Base-by-base conservation (phyloP, 1,139 yeast genomes). In the Saccharomyces hybrid region DNA sequence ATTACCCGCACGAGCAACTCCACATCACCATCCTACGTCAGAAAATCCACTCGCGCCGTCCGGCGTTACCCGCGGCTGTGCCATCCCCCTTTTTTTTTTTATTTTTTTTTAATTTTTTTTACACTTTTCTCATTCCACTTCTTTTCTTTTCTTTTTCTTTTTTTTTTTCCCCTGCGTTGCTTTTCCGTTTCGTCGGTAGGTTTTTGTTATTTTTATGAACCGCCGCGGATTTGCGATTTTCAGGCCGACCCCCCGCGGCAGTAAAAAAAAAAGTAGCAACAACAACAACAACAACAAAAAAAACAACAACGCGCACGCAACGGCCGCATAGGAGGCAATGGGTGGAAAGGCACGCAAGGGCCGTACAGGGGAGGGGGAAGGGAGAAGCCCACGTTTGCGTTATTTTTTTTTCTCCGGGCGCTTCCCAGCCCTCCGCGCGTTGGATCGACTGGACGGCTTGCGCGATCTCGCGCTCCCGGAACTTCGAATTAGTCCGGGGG, bases 361-460 rank as follows among this genome's bases (percentile, higher is more conserved):
- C 44, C 44, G 44, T 24, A 38, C 44, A 38, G 44, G 44, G 44
- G 44, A 38, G 11, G 26, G 24, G 4, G 44, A 16, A 38, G 11
- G 44, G 24, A 26, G 4, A 19, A 16, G 44, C 44, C 44, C 44
- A 38, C 44, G n/a, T 38, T 38, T 38, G 44, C 44, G 44, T 38
- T 38, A 38, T 38, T 38, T 38, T 38, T 38, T 38, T 38, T 38
- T 12, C 44, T 19, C 44, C 44, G 44, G 12, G n/a, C 6, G 24
- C 44, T 38, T 38, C 12, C 12, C 11, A 38, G 44, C 44, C 44
- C 5, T 38, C 24, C 24, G 19, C 26, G 24, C 44, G 44, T n/a
- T n/a, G n/a, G n/a, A n/a, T n/a, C n/a, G n/a, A n/a, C 44, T 21
- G 44, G 44, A 19, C 44, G 44, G 44, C 44, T 38, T 38, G 44